phyloP scores from a whole-genome alignment of 2,329 filamentous ascomycete genomes.

The Ceratocystis harringtonii region DNA sequence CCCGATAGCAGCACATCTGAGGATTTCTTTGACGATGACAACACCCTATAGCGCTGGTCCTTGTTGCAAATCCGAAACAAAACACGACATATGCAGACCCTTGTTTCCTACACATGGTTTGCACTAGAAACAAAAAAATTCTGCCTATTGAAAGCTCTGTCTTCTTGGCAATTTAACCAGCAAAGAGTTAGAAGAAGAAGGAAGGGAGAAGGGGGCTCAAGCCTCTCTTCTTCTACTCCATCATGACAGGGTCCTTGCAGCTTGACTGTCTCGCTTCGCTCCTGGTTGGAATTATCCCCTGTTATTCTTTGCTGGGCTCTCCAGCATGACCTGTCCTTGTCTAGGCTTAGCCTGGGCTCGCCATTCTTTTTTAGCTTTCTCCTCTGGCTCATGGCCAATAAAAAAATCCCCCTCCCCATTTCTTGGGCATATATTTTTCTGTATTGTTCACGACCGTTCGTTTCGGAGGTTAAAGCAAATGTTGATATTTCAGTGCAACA shows the following conservation, averaged over 20 bases:
- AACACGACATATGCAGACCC: not conserved
- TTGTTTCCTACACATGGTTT: not conserved
- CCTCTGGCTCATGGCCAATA: not conserved
- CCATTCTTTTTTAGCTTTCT: no score
- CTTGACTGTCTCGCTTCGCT: not conserved
- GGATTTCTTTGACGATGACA: not conserved
- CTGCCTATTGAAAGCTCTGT: not conserved
- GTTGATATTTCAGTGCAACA: not conserved
- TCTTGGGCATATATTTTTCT: not conserved
- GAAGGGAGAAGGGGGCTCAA: not conserved
- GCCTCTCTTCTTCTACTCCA: not conserved
- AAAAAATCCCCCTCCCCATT: not conserved
- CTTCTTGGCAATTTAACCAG: not conserved
- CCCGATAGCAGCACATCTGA: no score
- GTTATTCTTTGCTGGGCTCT: no score
- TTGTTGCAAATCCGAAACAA: constrained; percentile 1
- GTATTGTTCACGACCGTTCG: not conserved
- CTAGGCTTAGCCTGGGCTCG: no score
- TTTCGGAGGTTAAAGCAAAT: not conserved
- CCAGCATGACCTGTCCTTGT: no score
- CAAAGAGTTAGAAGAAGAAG: not conserved
- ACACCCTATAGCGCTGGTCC: not conserved
- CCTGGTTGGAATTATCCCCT: not conserved
- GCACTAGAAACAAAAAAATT: not conserved
- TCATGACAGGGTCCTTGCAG: not conserved